phyloP scores from a whole-genome alignment of 1,284 basidiomycete species.

The Termitomyces sp. region DNA sequence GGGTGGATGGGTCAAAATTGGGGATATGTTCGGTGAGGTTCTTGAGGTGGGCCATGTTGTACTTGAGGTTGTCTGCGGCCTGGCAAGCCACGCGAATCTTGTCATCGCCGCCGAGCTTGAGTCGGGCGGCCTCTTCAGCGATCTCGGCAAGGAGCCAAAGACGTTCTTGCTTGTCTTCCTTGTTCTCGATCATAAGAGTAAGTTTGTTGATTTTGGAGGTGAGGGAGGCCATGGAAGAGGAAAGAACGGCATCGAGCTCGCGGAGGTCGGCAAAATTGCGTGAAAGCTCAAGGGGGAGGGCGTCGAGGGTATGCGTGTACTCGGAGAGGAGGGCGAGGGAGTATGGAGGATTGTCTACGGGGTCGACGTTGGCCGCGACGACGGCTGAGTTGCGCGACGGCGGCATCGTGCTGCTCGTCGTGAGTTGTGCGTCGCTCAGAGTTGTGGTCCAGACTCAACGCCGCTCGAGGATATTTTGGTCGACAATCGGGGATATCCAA shows the following conservation, averaged over 20 bases:
- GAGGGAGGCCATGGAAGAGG: conserved; percentile 77
- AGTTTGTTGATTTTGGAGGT: conserved; percentile 74
- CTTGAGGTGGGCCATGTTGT: conserved; percentile 67
- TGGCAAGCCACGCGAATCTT: conserved; percentile 96
- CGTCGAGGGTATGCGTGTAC: conserved; percentile 89
- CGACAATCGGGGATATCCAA: conserved; percentile 17
- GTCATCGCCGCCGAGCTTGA: conserved; percentile 96
- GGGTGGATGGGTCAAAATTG: conserved; percentile 53
- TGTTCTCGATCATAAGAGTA: conserved; percentile 70
- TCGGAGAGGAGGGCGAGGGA: conserved; percentile 69
- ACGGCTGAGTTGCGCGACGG: conserved; percentile 12
- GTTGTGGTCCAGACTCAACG: conserved; percentile 5
- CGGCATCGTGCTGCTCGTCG: conserved; percentile 15
- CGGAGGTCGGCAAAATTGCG: conserved; percentile 93
- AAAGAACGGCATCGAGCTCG: conserved; percentile 96
- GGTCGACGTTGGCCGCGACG: conserved; percentile 15
- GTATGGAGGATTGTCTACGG: conserved; percentile 43
- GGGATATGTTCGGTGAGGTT: conserved; percentile 63
- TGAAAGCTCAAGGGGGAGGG: conserved; percentile 91
- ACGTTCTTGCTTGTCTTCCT: conserved; percentile 69
- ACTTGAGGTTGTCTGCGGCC: conserved; percentile 85
- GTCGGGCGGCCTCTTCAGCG: conserved; percentile 86
- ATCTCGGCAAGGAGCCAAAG: conserved; percentile 88
- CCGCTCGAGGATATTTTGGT: conserved; percentile 11
- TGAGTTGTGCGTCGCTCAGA: neutral